Base-by-base conservation (phyloP, 2,329 filamentous ascomycete species). In the Diaporthe humulicola region DNA sequence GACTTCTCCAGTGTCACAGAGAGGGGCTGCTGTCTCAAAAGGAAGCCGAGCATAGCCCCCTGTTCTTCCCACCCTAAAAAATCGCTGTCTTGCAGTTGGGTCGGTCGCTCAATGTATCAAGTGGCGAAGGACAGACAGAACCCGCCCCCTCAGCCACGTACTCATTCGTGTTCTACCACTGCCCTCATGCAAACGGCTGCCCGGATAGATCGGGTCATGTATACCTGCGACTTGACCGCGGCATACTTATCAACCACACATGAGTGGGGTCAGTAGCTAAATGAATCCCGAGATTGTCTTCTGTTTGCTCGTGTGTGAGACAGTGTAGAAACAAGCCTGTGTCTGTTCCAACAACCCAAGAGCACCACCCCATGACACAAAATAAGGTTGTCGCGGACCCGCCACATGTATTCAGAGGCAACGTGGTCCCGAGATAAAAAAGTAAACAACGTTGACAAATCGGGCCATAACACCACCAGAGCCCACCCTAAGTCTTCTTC, bases 1-100 rank as follows among this genome's bases (percentile, higher is more conserved):
- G 64, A 54, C 64, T 22, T 54, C 45, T 69, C 64, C 45, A 69
- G 64, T 69, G 48, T 69, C 64, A 69, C 64, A 69, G 45, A 54
- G 64, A 69, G 64, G 64, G 64, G 64, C 22, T 28, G 25, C 60
- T 69, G 64, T 69, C 64, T 69, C 64, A 69, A 69, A 12, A 54
- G 64, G 33, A 69, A 54, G 28, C 48, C 64, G n/a, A 69, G 64
- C 64, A 69, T 69, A 69, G 64, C 64, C 64, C 45, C 30, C 40
- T 10, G 25, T 42, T 30, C 60, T 19, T 19, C 58, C 58, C 36
- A 42, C n/a, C 58, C 4, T 7, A 30, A 36, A 58, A 57, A 57
- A 4, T 8, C 19, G 10, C 60, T 48, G 60, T 66, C 60, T 66
- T 28, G 60, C 40, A n/a, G 7, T 45, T 45, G 60, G 17, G 19